A percentile compares a stretch with the other conserved stretches of the same genome.
phyloP scores from a whole-genome alignment of 2,329 filamentous ascomycete species.

The Colletotrichum truncatum region DNA sequence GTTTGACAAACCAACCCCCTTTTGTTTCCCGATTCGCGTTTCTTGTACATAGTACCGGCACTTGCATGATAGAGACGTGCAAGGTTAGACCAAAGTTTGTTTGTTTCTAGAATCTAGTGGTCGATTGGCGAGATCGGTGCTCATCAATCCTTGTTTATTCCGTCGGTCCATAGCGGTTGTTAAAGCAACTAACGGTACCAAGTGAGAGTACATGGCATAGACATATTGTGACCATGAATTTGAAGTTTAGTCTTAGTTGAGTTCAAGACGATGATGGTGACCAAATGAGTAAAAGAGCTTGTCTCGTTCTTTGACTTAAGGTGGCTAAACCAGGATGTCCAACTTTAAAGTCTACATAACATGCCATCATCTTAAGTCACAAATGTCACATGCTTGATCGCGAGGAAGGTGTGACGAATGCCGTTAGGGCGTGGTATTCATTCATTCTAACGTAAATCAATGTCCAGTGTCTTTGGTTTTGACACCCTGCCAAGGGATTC shows the following conservation, averaged over 20 bases:
- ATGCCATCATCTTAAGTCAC: not conserved
- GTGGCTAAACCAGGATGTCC: too few relatives aligned
- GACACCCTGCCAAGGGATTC: not conserved
- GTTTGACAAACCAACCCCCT: too few relatives aligned
- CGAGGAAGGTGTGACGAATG: not conserved
- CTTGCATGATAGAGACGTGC: not conserved
- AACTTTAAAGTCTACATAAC: too few relatives aligned
- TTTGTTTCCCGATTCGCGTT: not conserved
- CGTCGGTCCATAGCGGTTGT: too few relatives aligned
- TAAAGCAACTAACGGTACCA: too few relatives aligned
- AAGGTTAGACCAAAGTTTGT: not conserved
- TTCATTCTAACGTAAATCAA: conserved; percentile 12
- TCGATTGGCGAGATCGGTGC: too few relatives aligned
- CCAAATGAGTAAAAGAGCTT: conserved; percentile 16
- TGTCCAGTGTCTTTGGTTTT: not conserved
- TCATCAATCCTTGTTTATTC: too few relatives aligned
- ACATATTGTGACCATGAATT: too few relatives aligned
- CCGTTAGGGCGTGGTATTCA: not conserved
- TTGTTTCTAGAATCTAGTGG: too few relatives aligned
- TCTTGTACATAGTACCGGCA: not conserved
- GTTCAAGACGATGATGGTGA: too few relatives aligned
- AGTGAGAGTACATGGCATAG: too few relatives aligned
- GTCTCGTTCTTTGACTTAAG: not conserved
- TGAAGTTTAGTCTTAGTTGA: too few relatives aligned
- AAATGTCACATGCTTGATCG: not conserved